Evolutionary conservation across 1,284 basidiomycete species (phyloP).

Genomic region (Moesziomyces antarcticus): DNA sequence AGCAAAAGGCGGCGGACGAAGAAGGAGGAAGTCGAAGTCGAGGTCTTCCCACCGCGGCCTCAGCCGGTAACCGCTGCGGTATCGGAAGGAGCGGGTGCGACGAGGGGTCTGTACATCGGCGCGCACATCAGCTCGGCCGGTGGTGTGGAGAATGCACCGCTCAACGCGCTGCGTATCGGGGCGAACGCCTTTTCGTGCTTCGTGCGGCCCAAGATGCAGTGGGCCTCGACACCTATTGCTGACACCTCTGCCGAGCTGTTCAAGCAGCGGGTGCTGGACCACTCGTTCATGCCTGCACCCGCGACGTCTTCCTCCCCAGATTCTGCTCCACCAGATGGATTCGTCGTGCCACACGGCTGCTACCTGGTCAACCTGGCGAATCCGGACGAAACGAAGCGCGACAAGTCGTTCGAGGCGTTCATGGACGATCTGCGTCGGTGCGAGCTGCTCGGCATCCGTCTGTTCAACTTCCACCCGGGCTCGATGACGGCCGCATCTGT

Average conservation of each 20-base stretch:
- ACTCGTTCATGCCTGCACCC: slow-evolving; percentile 19
- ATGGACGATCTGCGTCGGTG: slow-evolving; percentile 84
- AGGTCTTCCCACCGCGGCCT: slow-evolving; percentile 24
- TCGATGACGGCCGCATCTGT: slow-evolving; percentile 29
- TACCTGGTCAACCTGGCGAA: slow-evolving; percentile 88
- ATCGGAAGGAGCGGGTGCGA: neutral
- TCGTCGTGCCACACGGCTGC: slow-evolving; percentile 82
- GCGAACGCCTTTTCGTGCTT: slow-evolving; percentile 86
- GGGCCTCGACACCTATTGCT: slow-evolving; percentile 76
- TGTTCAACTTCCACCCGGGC: slow-evolving; percentile 86
- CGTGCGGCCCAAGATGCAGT: slow-evolving; percentile 83
- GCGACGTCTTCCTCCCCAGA: too few species aligned
- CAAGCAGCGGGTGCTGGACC: slow-evolving; percentile 14
- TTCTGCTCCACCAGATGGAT: slow-evolving; percentile 18
- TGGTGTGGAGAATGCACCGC: slow-evolving; percentile 79
- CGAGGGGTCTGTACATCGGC: slow-evolving; percentile 71
- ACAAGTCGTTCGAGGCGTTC: slow-evolving; percentile 83
- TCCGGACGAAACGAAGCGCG: slow-evolving; percentile 80
- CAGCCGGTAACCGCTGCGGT: neutral
- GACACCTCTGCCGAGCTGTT: slow-evolving; percentile 70
- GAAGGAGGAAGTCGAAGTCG: slow-evolving; percentile 17
- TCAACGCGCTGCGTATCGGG: slow-evolving; percentile 75
- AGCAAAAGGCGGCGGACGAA: slow-evolving; percentile 18
- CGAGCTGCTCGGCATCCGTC: slow-evolving; percentile 77
- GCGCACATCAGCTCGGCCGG: slow-evolving; percentile 85